phyloP scores from a whole-genome alignment of 1,284 basidiomycete species.

The Sanguinoderma infundibulare region DNA sequence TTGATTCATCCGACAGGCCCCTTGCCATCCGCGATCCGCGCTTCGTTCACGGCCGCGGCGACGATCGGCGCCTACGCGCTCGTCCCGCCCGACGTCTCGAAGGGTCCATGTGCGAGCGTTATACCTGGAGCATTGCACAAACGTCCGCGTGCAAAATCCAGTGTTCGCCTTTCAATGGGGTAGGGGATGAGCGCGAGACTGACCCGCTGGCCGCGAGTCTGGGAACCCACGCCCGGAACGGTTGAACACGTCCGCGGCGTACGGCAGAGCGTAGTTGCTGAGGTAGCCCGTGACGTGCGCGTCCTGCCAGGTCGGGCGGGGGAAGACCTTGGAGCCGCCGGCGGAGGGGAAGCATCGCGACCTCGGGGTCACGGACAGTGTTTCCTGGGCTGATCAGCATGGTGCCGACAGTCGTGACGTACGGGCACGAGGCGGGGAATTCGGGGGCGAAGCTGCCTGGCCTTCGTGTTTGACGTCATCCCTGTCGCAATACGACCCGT shows the following conservation, averaged over 20 bases:
- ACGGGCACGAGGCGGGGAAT: constrained; percentile 47
- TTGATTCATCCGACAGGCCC: constrained; percentile 59
- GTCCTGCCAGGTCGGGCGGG: constrained; percentile 34
- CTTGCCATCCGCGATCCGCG: constrained; percentile 45
- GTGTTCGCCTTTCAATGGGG: not conserved
- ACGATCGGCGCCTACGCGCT: constrained; percentile 29
- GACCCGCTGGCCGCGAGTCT: constrained; percentile 40
- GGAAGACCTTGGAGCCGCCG: constrained; percentile 36
- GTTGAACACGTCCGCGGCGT: constrained; percentile 3
- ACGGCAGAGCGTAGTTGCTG: constrained; percentile 5
- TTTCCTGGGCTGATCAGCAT: constrained; percentile 33
- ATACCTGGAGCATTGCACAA: constrained; percentile 32
- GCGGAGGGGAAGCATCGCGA: constrained; percentile 5
- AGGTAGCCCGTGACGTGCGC: constrained; percentile 18
- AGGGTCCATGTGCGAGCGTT: constrained; percentile 32
- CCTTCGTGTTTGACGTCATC: not conserved
- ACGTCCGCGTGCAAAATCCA: not conserved
- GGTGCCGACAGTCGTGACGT: constrained; percentile 60
- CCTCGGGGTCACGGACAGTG: constrained; percentile 3
- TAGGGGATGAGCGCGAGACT: not conserved
- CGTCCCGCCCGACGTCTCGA: constrained; percentile 12
- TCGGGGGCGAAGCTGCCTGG: constrained; percentile 4
- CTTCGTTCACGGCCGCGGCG: constrained; percentile 65
- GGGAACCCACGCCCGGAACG: constrained; percentile 38
- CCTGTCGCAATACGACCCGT: constrained; percentile 9